Evolutionary conservation across 148 eudicot species (phyloP), one percentile per base, ranked within the genome.

Genomic region (Arctostaphylos glauca): DNA sequence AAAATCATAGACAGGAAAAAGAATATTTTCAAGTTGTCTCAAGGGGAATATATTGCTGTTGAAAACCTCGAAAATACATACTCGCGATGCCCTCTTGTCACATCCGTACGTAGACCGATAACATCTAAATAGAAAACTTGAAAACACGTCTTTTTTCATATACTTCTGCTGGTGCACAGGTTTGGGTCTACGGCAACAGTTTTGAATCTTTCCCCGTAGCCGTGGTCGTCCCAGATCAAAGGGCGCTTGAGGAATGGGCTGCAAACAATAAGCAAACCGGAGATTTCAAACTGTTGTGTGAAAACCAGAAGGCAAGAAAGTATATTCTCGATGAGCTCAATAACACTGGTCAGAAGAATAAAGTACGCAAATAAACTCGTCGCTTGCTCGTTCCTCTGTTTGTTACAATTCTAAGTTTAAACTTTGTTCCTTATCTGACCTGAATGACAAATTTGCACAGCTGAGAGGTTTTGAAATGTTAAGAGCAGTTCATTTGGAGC

Each of bases 181-280:
- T 96, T 83, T 96, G 99, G 99, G 93, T 96, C 0, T 96, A 92
- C 62, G 99, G 99, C 18, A 94, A 94, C 87, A 96, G 99, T 80
- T 96, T 96, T 56, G 95, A 96, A 83, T 96, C 99, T 13, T 96
- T 91, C 82, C 93, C 93, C 31, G 99, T 96, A 88, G 99, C 97
- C 14, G 94, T 96, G 79, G 95, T 90, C 81, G 92, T 94, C 67
- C 99, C 99, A 6, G 99, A 96, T 74, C 90, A 80, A 83, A 93
- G 87, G 89, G 89, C 89, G 71, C 89, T 93, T 4, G 97, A 94
- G 89, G 96, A 93, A 15, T 96, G 98, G 98, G 96, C 96, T 21
- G 85, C 84, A 25, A 82, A 83, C 49, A 88, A 92, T 81, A 67
- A 89, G 18, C 86, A 86, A 73, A 80, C 67, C 5, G 93, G 89